Evolutionary conservation across 257 asterid genomes (phyloP), one percentile per base, ranked within the genome.

Genomic region (Mitragyna speciosa): DNA sequence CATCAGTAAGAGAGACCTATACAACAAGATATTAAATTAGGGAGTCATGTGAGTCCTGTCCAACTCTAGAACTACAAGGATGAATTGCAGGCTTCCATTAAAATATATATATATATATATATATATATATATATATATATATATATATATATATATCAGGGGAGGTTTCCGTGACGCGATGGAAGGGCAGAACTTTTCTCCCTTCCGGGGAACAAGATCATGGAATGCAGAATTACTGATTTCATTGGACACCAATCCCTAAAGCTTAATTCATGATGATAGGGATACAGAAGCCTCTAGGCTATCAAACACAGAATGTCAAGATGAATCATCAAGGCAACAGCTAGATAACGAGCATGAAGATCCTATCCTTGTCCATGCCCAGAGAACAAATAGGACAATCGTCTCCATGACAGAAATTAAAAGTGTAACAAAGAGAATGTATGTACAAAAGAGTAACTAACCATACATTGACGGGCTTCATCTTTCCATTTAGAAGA

Each of bases 401-500:
- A n/a, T n/a, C n/a, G n/a, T 66, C 24, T 47, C 39, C 49, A n/a
- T 15, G 41, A 76, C 59, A 22, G 47, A 54, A 54, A 69, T 15
- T n/a, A 39, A 69, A 51, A 47, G 4, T 20, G 16, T 15, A 43
- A n/a, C 7, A 54, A 78, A 39, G 70, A 33, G 39, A 70, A 68
- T 67, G 73, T 81, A 58, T 81, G 26, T 81, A 70, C 84, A 81
- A 3, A 49, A 51, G 24, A 69, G 80, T 22, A 22, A 74, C 49
- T 22, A 24, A 56, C 67, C 39, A 51, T 63, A 36, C 39, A 36
- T 36, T 36, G 39, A 36, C 4, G 39, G 39, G 39, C 39, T 36
- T 36, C 39, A 36, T 36, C 39, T 36, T 36, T 36, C 39, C 2
- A 36, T 36, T 4, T 36, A 4, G 39, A 36, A 36, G 4, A 36